Evolutionary conservation across 495 filamentous ascomycete species (phyloP), one percentile per base, ranked within the genome.

Genomic region (Barbatosphaeria neglecta): DNA sequence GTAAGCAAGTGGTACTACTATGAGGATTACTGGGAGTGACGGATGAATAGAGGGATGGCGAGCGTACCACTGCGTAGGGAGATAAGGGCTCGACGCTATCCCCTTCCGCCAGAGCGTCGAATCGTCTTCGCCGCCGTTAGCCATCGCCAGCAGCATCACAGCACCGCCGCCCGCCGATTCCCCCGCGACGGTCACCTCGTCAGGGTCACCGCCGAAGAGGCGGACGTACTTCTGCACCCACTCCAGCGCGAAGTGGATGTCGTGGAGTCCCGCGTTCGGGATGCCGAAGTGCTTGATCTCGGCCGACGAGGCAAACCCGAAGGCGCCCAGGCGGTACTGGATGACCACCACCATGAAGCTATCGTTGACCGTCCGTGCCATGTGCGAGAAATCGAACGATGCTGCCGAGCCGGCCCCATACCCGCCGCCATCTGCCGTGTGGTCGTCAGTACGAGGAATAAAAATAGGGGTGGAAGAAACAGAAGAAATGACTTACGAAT

Each of bases 141-240:
- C 60, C 50, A 61, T 50, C 20, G 52, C 48, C 47, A 63, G 52
- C 22, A 82, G 73, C 50, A 81, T 72, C 59, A 81, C 67, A 38
- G 81, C 72, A 0, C 79, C 80, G 7, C 69, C 84, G 22, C 85
- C 85, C 3, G 85, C 82, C 6, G 77, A 82, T 46, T 87, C 78
- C 15, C 86, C 86, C 47, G 77, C 71, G 11, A 89, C 70, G 1
- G 86, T 92, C 23, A 89, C 76, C 43, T 70, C 63, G 19, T 58
- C 52, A 3, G 76, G 70, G 55, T 89, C 79, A 11, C 85, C 85
- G 4, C 83, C 83, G 52, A 90, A 87, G 4, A 72, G 64, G 43
- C 65, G 59, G 48, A 87, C 86, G 52, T 87, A 66, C 45, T 76
- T 66, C 48, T 84, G 75, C n/a, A 87, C 73, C 85, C 85, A 88